A percentile compares a stretch with the other conserved stretches of the same genome.
Evolutionary conservation across 768 basidiomycete genomes (phyloP).

Genomic region (Mycena rebaudengoi): DNA sequence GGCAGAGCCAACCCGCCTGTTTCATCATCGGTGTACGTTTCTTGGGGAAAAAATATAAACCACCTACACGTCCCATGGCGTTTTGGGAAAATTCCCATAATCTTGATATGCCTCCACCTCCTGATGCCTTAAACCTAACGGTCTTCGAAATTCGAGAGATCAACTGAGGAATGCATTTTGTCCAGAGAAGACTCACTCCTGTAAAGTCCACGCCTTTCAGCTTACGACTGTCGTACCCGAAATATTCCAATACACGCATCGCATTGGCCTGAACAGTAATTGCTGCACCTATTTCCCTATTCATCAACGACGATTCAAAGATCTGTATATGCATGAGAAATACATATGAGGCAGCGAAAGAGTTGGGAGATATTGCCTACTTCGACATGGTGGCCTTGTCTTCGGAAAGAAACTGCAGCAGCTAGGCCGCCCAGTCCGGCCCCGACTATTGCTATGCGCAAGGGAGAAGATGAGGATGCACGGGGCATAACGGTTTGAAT

Average conservation of each 20-base stretch:
- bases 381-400: background rate
- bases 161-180: background rate
- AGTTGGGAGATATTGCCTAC: background rate
- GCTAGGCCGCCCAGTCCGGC: background rate
- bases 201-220: background rate
- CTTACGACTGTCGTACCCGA: background rate
- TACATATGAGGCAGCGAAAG: background rate
- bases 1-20: background rate
- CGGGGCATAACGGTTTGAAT: too few species aligned
- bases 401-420: background rate
- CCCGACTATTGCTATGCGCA: background rate
- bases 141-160: background rate
- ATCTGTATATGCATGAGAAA: background rate
- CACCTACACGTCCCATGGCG: background rate
- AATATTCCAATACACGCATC: background rate
- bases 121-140: background rate
- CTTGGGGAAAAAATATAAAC: background rate
- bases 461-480: background rate
- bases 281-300: conserved; percentile 1
- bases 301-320: background rate
- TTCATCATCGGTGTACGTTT: background rate
- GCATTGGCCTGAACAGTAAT: background rate
- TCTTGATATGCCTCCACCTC: background rate
- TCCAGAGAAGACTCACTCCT: background rate
- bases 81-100: background rate